phyloP scores from a whole-genome alignment of 2,329 filamentous ascomycete species.

The Paraconiothyrium brasiliense region DNA sequence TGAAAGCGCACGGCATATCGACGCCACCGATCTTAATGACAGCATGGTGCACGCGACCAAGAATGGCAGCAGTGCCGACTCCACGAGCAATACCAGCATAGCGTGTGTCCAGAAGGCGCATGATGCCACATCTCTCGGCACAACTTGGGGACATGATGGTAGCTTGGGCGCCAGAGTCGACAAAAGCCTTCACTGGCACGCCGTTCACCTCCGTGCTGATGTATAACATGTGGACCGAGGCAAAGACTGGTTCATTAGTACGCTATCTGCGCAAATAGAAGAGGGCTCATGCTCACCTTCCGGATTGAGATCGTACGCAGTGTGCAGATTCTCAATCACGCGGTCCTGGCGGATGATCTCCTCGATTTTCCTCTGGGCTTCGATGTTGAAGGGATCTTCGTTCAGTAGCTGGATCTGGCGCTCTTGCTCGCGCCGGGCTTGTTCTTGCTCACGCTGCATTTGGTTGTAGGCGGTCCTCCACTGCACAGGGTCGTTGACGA shows the following conservation, averaged over 20 bases:
- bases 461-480: slow-evolving; percentile 78
- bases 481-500: slow-evolving; percentile 76
- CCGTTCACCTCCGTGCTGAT: slow-evolving; percentile 95
- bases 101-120: slow-evolving; percentile 91
- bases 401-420: slow-evolving; percentile 86
- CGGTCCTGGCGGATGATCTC: slow-evolving; percentile 96
- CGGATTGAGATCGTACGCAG: slow-evolving; percentile 95
- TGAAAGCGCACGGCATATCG: slow-evolving; percentile 93
- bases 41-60: slow-evolving; percentile 93
- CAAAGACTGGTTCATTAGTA: slow-evolving; percentile 74
- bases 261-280: background rate
- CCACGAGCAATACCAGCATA: slow-evolving; percentile 92
- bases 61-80: slow-evolving; percentile 92
- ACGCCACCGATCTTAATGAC: slow-evolving; percentile 92
- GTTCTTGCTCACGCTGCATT: slow-evolving; percentile 74
- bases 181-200: slow-evolving; percentile 90
- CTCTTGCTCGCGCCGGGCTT: slow-evolving; percentile 79
- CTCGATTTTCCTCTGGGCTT: slow-evolving; percentile 90
- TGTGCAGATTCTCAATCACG: slow-evolving; percentile 94
- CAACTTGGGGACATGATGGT: slow-evolving; percentile 98
- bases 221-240: slow-evolving; percentile 94
- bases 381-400: slow-evolving; percentile 91
- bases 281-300: slow-evolving; percentile 72
- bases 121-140: slow-evolving; percentile 91
- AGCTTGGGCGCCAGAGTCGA: slow-evolving; percentile 96